A percentile compares a stretch with the other conserved stretches of the same genome.
Conservation (phyloP, 345 rosid species). For the Firmiana major region DNA sequence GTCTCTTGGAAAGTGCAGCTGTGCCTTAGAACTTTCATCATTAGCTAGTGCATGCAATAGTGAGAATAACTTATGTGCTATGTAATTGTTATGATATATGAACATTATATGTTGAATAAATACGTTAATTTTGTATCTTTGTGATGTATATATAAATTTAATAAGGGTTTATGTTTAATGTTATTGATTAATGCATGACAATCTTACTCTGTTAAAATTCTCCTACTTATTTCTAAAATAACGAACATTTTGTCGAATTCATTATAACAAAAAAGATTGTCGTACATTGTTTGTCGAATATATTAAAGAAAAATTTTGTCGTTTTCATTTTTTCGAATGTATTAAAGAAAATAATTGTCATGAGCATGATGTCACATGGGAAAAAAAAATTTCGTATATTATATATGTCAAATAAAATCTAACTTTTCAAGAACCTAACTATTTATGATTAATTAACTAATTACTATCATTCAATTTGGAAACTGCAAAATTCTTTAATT, state of each 20-base stretch:
- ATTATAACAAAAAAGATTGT: background rate
- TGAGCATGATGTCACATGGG: too few relatives aligned
- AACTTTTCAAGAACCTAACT: background rate
- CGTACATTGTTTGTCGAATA: background rate
- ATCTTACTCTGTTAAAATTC: background rate
- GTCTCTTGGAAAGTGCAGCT: background rate
- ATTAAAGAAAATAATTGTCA: too few relatives aligned
- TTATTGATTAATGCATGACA: background rate
- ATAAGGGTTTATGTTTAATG: background rate
- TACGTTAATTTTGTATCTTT: background rate
- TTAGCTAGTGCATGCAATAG: background rate
- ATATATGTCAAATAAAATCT: background rate
- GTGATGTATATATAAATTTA: background rate
- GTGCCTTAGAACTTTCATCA: conserved; percentile 1
- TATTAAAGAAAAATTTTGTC: background rate
- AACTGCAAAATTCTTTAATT: background rate
- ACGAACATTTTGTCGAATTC: background rate
- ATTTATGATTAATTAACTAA: background rate
- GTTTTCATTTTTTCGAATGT: too few relatives aligned
- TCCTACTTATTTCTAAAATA: background rate
- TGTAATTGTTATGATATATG: background rate
- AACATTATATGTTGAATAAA: background rate
- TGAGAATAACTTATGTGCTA: background rate
- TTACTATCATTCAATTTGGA: background rate
- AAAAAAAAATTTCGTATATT: background rate